phyloP scores from a whole-genome alignment of 2,329 filamentous ascomycete genomes.

The Botrytis aclada region DNA sequence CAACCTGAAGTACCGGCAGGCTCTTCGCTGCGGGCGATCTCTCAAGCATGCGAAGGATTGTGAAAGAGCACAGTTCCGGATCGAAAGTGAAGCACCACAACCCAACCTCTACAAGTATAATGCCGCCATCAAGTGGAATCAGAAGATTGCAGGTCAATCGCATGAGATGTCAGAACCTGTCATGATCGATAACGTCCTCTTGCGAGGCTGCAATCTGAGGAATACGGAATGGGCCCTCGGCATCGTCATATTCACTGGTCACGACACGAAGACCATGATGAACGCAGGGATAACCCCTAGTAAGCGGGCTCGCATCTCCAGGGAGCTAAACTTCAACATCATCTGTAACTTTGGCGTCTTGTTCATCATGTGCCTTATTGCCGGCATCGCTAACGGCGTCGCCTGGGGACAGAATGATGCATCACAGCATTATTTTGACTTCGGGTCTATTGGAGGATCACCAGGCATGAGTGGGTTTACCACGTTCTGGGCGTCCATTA shows the following conservation, averaged over 20 bases:
- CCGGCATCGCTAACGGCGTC: constrained; percentile 79
- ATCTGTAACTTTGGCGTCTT: constrained; percentile 93
- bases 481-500: constrained; percentile 92
- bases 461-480: constrained; percentile 84
- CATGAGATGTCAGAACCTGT: constrained; percentile 86
- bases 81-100: constrained; percentile 89
- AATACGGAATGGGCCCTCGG: constrained; percentile 97
- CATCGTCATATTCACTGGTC: constrained; percentile 88
- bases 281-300: constrained; percentile 94
- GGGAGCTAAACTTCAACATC: constrained; percentile 95
- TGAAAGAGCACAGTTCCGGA: constrained; percentile 78
- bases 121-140: constrained; percentile 82
- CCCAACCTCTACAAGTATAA: constrained; percentile 95
- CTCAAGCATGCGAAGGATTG: constrained; percentile 90
- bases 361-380: constrained; percentile 81
- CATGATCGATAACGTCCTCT: constrained; percentile 88
- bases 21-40: constrained; percentile 77
- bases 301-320: constrained; percentile 86
- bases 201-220: constrained; percentile 87
- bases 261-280: constrained; percentile 99
- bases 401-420: constrained; percentile 71
- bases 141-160: constrained; percentile 61
- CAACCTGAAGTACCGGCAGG: constrained; percentile 91
- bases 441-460: constrained; percentile 72
- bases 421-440: constrained; percentile 76